A percentile compares a stretch with the other conserved stretches of the same genome.
Conservation (phyloP, 768 basidiomycete species). For the Trametes coccinea region DNA sequence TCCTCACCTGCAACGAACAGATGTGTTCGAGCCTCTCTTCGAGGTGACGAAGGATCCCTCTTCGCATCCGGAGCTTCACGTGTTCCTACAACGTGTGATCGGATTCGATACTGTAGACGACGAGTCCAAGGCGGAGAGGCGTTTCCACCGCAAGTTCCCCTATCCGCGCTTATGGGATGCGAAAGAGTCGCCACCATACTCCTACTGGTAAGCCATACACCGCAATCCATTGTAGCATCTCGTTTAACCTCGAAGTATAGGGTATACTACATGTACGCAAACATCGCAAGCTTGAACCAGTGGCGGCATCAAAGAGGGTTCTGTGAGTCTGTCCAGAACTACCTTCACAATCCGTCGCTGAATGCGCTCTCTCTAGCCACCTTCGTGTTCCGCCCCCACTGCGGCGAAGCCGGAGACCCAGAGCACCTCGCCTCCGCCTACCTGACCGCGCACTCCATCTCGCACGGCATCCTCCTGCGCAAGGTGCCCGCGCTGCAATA, state of each 20-base stretch:
- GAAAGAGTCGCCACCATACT: conserved; percentile 88
- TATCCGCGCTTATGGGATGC: conserved; percentile 90
- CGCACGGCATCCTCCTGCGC: conserved; percentile 96
- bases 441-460: conserved; percentile 96
- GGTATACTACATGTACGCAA: conserved; percentile 98
- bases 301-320: conserved; percentile 89
- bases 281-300: conserved; percentile 91
- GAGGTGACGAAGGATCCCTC: conserved; percentile 93
- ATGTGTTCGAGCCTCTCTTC: conserved; percentile 90
- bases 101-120: conserved; percentile 99
- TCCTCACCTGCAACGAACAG: conserved; percentile 40
- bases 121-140: conserved; percentile 89
- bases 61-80: conserved; percentile 90
- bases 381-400: conserved; percentile 95
- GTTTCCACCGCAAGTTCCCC: conserved; percentile 93
- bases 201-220: conserved; percentile 75
- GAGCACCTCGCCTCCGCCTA: conserved; percentile 97
- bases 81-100: conserved; percentile 92
- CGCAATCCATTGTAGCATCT: conserved; percentile 3
- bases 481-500: conserved; percentile 98
- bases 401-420: conserved; percentile 97
- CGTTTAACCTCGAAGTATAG: conserved; percentile 38
- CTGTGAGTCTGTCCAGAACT: conserved; percentile 54
- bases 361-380: conserved; percentile 59
- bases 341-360: not conserved